A percentile compares a stretch with the other conserved stretches of the same genome.
Conservation (phyloP, 768 basidiomycete species). For the Macrocybe gigantea region DNA sequence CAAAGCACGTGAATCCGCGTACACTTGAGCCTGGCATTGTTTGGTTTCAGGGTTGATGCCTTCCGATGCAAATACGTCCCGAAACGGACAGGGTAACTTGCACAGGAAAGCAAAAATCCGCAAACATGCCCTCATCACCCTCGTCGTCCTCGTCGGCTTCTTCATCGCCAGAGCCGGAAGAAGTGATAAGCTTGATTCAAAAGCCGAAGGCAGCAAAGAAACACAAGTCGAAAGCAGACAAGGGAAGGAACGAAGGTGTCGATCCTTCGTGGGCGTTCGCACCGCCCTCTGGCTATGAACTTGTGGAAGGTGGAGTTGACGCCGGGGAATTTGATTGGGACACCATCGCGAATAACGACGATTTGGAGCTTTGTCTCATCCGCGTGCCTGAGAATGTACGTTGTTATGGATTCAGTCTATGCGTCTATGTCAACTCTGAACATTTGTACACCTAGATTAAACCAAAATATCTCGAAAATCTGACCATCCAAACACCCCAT, state of each 20-base stretch:
- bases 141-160: constrained; percentile 8
- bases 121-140: not conserved
- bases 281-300: constrained; percentile 47
- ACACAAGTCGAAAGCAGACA: constrained; percentile 6
- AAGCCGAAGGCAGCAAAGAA: constrained; percentile 1
- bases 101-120: no score
- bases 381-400: constrained; percentile 64
- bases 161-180: constrained; percentile 7
- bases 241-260: constrained; percentile 43
- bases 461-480: constrained; percentile 51
- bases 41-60: not conserved
- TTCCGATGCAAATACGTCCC: not conserved
- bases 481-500: constrained; percentile 40
- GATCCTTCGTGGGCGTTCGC: constrained; percentile 54
- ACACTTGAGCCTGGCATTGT: not conserved
- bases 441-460: constrained; percentile 42
- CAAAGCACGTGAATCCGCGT: no score
- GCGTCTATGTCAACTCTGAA: not conserved
- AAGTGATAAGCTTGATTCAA: constrained; percentile 7
- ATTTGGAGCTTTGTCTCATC: constrained; percentile 67
- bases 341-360: constrained; percentile 42
- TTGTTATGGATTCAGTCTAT: constrained; percentile 4
- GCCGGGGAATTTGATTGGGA: constrained; percentile 67
- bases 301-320: constrained; percentile 42
- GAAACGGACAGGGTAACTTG: not conserved